phyloP scores from a whole-genome alignment of 2,329 filamentous ascomycete genomes.

The Ceratocystis colombiana region DNA sequence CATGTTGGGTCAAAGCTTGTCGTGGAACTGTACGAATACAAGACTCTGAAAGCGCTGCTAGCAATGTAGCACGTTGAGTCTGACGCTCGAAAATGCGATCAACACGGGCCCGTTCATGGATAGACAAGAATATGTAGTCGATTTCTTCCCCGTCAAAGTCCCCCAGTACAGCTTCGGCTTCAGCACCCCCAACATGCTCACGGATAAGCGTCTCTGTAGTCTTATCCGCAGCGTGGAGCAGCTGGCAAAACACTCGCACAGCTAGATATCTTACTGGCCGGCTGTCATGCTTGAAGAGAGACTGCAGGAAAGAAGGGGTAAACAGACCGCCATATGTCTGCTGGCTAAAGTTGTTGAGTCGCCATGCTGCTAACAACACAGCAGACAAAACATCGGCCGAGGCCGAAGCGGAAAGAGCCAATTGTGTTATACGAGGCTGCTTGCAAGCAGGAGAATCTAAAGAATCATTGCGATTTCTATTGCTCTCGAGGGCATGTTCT shows the following conservation, averaged over 20 bases:
- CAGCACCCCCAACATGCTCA: slow-evolving; percentile 51
- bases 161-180: slow-evolving; percentile 52
- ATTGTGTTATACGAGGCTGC: slow-evolving; percentile 20
- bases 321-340: slow-evolving; percentile 56
- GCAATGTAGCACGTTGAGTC: slow-evolving; percentile 12
- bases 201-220: slow-evolving; percentile 63
- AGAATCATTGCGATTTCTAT: background rate
- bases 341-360: slow-evolving; percentile 68
- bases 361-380: slow-evolving; percentile 60
- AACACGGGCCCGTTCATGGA: slow-evolving; percentile 48
- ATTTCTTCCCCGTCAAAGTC: slow-evolving; percentile 64
- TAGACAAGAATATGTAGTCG: slow-evolving; percentile 64
- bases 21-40: slow-evolving; percentile 28
- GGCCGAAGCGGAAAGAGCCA: slow-evolving; percentile 26
- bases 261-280: slow-evolving; percentile 66
- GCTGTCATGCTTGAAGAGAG: slow-evolving; percentile 52
- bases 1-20: slow-evolving; percentile 47
- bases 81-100: slow-evolving; percentile 29
- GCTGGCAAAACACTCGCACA: slow-evolving; percentile 67
- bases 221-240: slow-evolving; percentile 68
- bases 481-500: slow-evolving; percentile 35
- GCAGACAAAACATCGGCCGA: slow-evolving; percentile 29
- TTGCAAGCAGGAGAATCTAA: slow-evolving; percentile 11
- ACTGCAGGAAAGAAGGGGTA: slow-evolving; percentile 56
- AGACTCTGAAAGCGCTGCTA: slow-evolving; percentile 11